Percentiles rank a stretch among this genome's conserved stretches.
phyloP scores from a whole-genome alignment of 768 basidiomycete genomes.

The Tricholoma bakamatsutake region DNA sequence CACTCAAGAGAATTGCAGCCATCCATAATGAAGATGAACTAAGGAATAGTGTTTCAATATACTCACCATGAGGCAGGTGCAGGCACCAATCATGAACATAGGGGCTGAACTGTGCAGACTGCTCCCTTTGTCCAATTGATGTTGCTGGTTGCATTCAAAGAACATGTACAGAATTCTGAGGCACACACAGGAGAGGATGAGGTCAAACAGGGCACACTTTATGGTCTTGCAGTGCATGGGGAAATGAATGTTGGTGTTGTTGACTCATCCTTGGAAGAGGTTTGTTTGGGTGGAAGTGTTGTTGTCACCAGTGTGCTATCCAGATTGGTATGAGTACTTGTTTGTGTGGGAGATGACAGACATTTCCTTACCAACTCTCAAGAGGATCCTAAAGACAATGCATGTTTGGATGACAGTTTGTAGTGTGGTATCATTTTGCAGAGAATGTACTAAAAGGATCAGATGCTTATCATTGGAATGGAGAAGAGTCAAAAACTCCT shows the following conservation, averaged over 20 bases:
- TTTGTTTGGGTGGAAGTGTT: constrained; percentile 62
- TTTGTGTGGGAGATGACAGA: not conserved
- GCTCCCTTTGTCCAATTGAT: constrained; percentile 56
- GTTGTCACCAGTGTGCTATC: constrained; percentile 64
- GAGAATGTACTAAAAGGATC: not conserved
- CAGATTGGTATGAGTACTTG: not conserved
- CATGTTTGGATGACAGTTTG: constrained; percentile 52
- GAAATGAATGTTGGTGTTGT: constrained; percentile 17
- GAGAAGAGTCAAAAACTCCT: constrained; percentile 62
- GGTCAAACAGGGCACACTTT: constrained; percentile 45
- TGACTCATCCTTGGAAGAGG: constrained; percentile 46
- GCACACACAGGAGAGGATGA: constrained; percentile 58
- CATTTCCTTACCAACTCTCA: constrained; percentile 49
- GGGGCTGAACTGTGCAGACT: constrained; percentile 47
- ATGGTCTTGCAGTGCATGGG: constrained; percentile 32
- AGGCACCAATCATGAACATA: constrained; percentile 58
- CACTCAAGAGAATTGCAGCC: constrained; percentile 78
- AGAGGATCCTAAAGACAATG: constrained; percentile 59
- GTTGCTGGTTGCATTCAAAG: constrained; percentile 43
- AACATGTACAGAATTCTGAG: constrained; percentile 80
- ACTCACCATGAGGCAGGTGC: constrained; percentile 59
- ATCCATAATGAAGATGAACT: constrained; percentile 24
- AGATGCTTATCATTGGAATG: constrained; percentile 24
- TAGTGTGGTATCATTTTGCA: constrained; percentile 33
- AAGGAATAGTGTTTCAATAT: constrained; percentile 8